Evolutionary conservation across 2,329 filamentous ascomycete species (phyloP).

Genomic region (Diplodia mutila): DNA sequence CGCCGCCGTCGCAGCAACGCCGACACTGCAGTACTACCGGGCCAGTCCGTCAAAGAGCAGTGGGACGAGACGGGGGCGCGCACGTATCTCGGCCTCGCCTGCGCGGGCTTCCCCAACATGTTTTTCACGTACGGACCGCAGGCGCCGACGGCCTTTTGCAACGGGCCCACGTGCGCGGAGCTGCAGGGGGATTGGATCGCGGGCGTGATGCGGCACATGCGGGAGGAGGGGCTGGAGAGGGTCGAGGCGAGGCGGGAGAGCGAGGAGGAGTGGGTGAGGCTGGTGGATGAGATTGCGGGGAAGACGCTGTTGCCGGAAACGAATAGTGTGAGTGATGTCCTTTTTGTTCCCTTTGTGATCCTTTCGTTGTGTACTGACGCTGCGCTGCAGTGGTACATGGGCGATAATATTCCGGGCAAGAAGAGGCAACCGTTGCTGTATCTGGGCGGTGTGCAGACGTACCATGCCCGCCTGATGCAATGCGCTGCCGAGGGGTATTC

Average conservation of each 20-base stretch:
- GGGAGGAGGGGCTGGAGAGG: constrained; percentile 51
- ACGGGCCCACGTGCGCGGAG: constrained; percentile 60
- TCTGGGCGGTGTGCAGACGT: constrained; percentile 38
- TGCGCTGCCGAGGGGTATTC: constrained; percentile 29
- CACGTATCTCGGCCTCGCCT: constrained; percentile 46
- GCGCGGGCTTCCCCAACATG: constrained; percentile 50
- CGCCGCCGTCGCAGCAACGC: constrained; percentile 32
- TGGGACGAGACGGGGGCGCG: constrained; percentile 20
- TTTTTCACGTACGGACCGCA: constrained; percentile 54
- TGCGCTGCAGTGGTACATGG: constrained; percentile 55
- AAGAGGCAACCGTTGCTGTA: constrained; percentile 57
- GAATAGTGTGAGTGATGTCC: constrained; percentile 36
- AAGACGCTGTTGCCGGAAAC: constrained; percentile 54
- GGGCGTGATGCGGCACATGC: constrained; percentile 55
- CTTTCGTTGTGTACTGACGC: not conserved
- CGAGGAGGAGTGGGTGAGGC: constrained; percentile 54
- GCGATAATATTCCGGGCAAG: constrained; percentile 60
- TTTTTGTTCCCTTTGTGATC: not conserved
- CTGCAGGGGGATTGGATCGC: constrained; percentile 62
- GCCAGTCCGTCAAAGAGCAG: constrained; percentile 25
- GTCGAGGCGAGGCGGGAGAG: constrained; percentile 56
- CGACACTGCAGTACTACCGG: no score
- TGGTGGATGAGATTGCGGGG: constrained; percentile 54
- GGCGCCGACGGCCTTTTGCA: constrained; percentile 60
- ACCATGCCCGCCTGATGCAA: constrained; percentile 32